Base-by-base conservation (phyloP, 2,329 filamentous ascomycete species). In the Scytalidium sp. region DNA sequence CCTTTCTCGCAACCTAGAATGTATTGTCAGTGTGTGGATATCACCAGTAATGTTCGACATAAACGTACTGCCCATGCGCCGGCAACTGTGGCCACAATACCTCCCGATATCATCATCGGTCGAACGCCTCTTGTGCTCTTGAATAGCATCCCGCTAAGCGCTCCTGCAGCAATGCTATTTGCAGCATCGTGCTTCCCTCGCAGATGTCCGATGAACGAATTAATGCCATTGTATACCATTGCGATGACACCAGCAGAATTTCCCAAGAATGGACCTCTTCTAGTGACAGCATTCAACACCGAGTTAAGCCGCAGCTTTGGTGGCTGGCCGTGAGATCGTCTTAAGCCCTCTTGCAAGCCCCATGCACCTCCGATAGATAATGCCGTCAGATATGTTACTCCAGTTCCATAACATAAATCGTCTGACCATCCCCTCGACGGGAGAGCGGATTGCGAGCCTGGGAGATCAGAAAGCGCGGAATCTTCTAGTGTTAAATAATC, bases 381-480 rank as follows among this genome's bases (percentile, higher is more conserved):
- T 6, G 88, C 94, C n/a, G 88, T 76, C 53, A 99, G 78, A 68
- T 99, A 99, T 66, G 91, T 96, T 55, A 93, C 85, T 62, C 94
- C 94, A 19, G 94, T 95, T 65, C 95, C 94, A 70, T 99, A 99
- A 74, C 94, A 97, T 52, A 99, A 83, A 70, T 99, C 94, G 67
- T 99, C 94, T 53, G 92, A 96, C 84, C 96, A 99, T 67, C 94
- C 94, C 69, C 94, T 87, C 50, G 92, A 97, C 41, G 95, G 94
- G 48, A 99, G 81, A 48, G 92, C 87, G 41, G 93, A 95, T 67
- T 89, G 88, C 52, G 85, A 81, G 64, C 91, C 92, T 44, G 92
- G 91, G 19, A 96, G 80, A 64, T 95, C 85, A 54, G 90, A 91
- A 51, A 97, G 83, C 22, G 86, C 83, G 45, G 90, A 89, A 68